Evolutionary conservation across 257 asterid genomes (phyloP).

Genomic region (Echium plantagineum): DNA sequence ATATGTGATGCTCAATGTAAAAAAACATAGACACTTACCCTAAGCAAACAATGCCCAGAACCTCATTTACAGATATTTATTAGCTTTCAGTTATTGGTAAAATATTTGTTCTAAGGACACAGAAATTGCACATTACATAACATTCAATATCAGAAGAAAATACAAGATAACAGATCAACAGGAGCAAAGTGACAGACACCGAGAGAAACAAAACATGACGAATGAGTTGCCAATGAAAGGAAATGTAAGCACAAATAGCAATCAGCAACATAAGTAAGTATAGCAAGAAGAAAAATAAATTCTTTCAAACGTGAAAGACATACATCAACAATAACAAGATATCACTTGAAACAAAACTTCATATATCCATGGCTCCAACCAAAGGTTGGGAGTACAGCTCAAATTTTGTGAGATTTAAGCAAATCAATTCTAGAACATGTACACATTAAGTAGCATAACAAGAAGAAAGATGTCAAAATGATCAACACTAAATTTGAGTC

Average conservation of each 20-base stretch:
- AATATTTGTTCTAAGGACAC: not conserved
- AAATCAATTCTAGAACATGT: not conserved
- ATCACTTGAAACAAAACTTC: not conserved
- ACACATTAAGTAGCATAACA: conserved; percentile 5
- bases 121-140: not conserved
- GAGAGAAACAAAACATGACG: not conserved
- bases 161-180: not conserved
- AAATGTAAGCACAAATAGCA: not conserved
- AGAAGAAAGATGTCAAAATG: conserved; percentile 9
- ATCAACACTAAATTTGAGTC: not conserved
- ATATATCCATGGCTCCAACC: not conserved
- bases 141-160: not conserved
- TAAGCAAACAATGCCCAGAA: not conserved
- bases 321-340: not conserved
- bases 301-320: not conserved
- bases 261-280: not conserved
- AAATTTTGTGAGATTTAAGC: not conserved
- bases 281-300: not conserved
- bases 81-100: not conserved
- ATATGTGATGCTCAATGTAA: not conserved
- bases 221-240: not conserved
- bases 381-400: not conserved
- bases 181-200: not conserved
- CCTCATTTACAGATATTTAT: not conserved
- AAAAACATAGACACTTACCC: not conserved